Conservation (phyloP, 352 stramenopile genomes). For the Globisporangium abappressorium region DNA sequence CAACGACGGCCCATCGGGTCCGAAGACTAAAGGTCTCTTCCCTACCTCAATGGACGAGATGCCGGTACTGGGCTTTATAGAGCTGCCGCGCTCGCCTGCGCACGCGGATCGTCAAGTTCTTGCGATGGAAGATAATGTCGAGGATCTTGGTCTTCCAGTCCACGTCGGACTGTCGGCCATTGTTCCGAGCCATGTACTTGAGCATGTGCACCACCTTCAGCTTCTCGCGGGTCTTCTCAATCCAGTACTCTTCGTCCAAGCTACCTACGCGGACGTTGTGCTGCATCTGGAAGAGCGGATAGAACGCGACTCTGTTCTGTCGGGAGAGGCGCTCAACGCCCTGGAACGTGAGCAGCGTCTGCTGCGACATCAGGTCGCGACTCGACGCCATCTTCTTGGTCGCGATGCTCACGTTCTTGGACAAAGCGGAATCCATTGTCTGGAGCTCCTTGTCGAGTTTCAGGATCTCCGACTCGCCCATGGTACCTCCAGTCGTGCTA, state of each 20-base stretch:
- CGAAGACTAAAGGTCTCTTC: neutral
- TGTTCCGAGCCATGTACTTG: slow-evolving; percentile 34
- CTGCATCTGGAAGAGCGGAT: slow-evolving; percentile 49
- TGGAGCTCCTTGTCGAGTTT: slow-evolving; percentile 43
- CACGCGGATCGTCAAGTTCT: slow-evolving; percentile 27
- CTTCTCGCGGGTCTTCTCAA: slow-evolving; percentile 43
- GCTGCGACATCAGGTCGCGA: slow-evolving; percentile 18
- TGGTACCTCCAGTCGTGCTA: slow-evolving; percentile 9
- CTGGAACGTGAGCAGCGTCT: slow-evolving; percentile 34
- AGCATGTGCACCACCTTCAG: slow-evolving; percentile 32
- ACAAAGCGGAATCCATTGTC: slow-evolving; percentile 35
- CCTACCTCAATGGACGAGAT: neutral
- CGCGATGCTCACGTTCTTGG: slow-evolving; percentile 43
- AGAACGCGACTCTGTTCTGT: slow-evolving; percentile 50
- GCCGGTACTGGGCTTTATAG: slow-evolving; percentile 25
- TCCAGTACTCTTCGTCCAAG: slow-evolving; percentile 51
- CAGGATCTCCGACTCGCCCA: slow-evolving; percentile 35
- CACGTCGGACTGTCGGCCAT: slow-evolving; percentile 34
- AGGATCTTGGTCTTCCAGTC: slow-evolving; percentile 35
- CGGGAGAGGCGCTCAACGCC: slow-evolving; percentile 52
- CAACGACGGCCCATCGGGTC: slow-evolving; percentile 29
- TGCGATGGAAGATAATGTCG: slow-evolving; percentile 25
- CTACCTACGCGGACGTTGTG: slow-evolving; percentile 33
- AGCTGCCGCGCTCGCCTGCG: slow-evolving; percentile 33
- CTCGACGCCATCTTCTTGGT: slow-evolving; percentile 36